Evolutionary conservation across 2,329 filamentous ascomycete genomes (phyloP).

Genomic region (Onygenales sp.): DNA sequence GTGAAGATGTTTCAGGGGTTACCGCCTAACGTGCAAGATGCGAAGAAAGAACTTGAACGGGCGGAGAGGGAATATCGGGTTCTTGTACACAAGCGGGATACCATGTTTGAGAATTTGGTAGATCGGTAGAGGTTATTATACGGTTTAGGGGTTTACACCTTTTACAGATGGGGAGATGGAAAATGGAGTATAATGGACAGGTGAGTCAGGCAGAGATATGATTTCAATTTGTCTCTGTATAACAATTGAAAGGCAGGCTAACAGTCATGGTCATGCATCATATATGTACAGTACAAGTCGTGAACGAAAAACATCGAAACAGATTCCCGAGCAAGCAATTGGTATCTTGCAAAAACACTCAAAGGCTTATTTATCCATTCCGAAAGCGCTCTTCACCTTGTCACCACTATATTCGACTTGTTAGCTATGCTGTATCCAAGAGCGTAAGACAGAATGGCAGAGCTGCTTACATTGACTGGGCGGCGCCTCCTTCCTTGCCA

Average conservation of each 20-base stretch:
- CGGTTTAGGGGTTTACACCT: neutral
- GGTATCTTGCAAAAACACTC: neutral
- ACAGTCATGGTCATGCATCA: neutral
- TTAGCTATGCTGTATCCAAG: slow-evolving; percentile 1
- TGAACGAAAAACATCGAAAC: slow-evolving; percentile 4
- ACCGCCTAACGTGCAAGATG: slow-evolving; percentile 60
- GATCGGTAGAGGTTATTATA: slow-evolving; percentile 23
- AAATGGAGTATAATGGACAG: neutral
- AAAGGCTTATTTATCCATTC: slow-evolving; percentile 19
- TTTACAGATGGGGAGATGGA: neutral
- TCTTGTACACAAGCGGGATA: slow-evolving; percentile 57
- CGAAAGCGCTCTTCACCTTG: slow-evolving; percentile 35
- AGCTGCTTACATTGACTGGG: slow-evolving; percentile 28
- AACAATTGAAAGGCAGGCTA: neutral
- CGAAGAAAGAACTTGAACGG: slow-evolving; percentile 59
- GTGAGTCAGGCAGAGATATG: too few relatives aligned
- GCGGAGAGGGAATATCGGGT: slow-evolving; percentile 55
- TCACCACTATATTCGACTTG: slow-evolving; percentile 23
- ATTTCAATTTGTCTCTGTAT: neutral
- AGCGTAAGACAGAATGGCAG: neutral
- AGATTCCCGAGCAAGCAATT: neutral
- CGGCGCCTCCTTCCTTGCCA: slow-evolving; percentile 27
- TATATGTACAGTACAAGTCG: slow-evolving; percentile 6
- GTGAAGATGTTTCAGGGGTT: slow-evolving; percentile 61
- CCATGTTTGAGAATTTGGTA: slow-evolving; percentile 64